phyloP scores from a whole-genome alignment of 2,329 filamentous ascomycete species.

The Cladosporium sp. region DNA sequence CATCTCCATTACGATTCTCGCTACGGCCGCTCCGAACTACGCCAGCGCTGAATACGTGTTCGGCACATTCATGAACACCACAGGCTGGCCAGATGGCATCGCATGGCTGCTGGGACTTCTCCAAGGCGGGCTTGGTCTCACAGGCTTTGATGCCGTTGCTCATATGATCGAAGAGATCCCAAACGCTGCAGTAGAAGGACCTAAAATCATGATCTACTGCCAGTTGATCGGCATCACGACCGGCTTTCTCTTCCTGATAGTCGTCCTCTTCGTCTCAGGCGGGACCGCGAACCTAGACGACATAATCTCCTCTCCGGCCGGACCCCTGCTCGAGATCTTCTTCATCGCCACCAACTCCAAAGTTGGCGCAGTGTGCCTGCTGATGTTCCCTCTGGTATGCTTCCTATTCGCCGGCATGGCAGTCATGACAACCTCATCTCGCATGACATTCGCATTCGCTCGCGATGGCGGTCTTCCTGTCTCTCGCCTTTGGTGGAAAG shows the following conservation, averaged over 20 bases:
- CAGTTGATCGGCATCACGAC: constrained; percentile 59
- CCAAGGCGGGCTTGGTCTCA: constrained; percentile 51
- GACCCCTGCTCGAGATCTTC: constrained; percentile 59
- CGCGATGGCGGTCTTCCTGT: constrained; percentile 63
- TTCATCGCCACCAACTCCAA: constrained; percentile 58
- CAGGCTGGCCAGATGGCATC: constrained; percentile 65
- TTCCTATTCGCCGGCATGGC: constrained; percentile 59
- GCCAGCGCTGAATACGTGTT: constrained; percentile 61
- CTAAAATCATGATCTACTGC: constrained; percentile 62
- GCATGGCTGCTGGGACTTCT: constrained; percentile 54
- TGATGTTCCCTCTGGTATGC: constrained; percentile 64
- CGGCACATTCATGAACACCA: constrained; percentile 59
- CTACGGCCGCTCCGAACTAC: constrained; percentile 59
- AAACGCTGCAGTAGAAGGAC: constrained; percentile 54
- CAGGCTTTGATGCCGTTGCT: constrained; percentile 34
- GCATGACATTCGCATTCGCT: constrained; percentile 63
- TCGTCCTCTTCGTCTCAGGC: constrained; percentile 60
- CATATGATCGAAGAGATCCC: constrained; percentile 58
- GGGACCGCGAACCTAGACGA: constrained; percentile 43
- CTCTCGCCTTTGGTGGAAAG: constrained; percentile 54
- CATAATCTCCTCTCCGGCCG: constrained; percentile 52
- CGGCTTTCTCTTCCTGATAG: constrained; percentile 58
- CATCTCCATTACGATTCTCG: constrained; percentile 61
- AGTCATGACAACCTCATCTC: constrained; percentile 61
- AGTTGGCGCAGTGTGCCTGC: constrained; percentile 57